A percentile compares a stretch with the other conserved stretches of the same genome.
phyloP scores from a whole-genome alignment of 495 filamentous ascomycete genomes.

The Penicillium fimorum region DNA sequence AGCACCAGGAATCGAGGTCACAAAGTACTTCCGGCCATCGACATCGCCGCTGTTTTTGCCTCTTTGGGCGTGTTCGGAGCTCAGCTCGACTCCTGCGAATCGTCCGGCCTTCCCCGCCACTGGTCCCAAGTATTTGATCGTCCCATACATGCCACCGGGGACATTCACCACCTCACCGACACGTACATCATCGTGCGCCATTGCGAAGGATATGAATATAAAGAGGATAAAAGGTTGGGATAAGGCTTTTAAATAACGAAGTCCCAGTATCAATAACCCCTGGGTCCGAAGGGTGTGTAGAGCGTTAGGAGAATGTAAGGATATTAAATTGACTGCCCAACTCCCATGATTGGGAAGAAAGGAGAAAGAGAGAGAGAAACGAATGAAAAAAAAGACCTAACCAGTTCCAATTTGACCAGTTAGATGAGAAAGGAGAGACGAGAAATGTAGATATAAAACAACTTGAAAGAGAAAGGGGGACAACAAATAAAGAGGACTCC shows the following conservation, averaged over 20 bases:
- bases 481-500: constrained; percentile 27
- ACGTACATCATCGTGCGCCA: constrained; percentile 58
- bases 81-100: constrained; percentile 94
- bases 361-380: neutral
- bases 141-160: constrained; percentile 90
- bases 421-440: neutral
- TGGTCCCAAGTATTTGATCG: constrained; percentile 80
- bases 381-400: neutral
- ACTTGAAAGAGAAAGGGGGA: constrained; percentile 20
- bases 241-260: constrained; percentile 9
- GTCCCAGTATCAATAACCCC: constrained; percentile 4
- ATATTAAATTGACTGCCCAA: constrained; percentile 13
- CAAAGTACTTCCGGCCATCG: constrained; percentile 82
- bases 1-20: constrained; percentile 69
- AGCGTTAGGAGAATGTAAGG: constrained; percentile 18
- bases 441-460: constrained; percentile 1
- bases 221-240: constrained; percentile 3
- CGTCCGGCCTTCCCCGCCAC: constrained; percentile 87
- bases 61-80: constrained; percentile 70
- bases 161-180: constrained; percentile 92
- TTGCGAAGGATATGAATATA: constrained; percentile 14
- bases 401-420: neutral
- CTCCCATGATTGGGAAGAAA: constrained; percentile 10
- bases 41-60: constrained; percentile 98
- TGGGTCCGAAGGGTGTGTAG: constrained; percentile 9